Conservation (phyloP, 164 flowering plant genomes). For the Euptelea pleiosperma region DNA sequence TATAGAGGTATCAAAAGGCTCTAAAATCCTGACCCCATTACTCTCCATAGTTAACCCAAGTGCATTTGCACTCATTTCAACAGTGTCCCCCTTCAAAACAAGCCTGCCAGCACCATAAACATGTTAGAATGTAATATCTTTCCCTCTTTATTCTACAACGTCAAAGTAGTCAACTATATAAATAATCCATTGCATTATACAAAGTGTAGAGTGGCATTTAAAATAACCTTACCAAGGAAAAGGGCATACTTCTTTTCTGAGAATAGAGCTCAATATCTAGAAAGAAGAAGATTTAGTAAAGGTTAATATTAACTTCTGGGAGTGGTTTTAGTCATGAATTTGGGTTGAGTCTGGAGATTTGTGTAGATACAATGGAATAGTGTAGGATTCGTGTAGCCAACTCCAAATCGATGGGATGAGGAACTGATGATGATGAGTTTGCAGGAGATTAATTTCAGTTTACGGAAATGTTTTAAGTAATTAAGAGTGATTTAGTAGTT, state of each 20-base stretch:
- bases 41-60: conserved; percentile 96
- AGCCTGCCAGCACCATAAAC: conserved; percentile 51
- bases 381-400: background rate
- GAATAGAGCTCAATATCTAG: no score
- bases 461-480: background rate
- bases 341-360: no score
- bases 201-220: no score
- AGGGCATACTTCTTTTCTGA: no score
- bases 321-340: no score
- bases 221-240: background rate
- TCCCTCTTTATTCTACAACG: background rate
- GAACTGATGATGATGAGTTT: background rate
- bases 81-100: conserved; percentile 62
- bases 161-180: background rate
- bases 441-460: background rate
- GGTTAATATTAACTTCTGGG: no score
- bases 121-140: conserved; percentile 8
- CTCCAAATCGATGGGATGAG: background rate
- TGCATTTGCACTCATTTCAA: conserved; percentile 71
- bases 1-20: conserved; percentile 83
- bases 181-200: no score
- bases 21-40: conserved; percentile 83
- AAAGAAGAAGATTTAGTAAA: no score
- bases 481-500: background rate
- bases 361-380: background rate